Percentiles rank a stretch among this genome's conserved stretches.
Evolutionary conservation across 768 basidiomycete species (phyloP).

Genomic region (Tricholoma furcatifolium): DNA sequence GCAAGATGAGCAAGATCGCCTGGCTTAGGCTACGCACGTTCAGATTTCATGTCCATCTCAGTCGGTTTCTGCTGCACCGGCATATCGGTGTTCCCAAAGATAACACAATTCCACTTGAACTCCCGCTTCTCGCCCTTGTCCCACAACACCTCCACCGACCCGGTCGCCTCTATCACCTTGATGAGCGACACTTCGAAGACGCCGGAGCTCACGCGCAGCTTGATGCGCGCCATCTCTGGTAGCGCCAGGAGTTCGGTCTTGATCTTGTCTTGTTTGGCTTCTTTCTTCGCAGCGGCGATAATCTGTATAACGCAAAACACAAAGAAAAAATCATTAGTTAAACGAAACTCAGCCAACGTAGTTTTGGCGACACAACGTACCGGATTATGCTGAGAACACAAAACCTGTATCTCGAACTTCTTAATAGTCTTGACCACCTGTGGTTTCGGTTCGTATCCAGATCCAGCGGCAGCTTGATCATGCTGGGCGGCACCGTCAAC

Average conservation of each 20-base stretch:
- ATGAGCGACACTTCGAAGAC: constrained; percentile 84
- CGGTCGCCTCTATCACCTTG: constrained; percentile 64
- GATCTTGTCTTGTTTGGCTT: constrained; percentile 72
- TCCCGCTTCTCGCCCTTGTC: constrained; percentile 70
- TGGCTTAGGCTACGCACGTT: too few relatives aligned
- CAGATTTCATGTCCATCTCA: constrained; percentile 46
- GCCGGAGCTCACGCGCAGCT: constrained; percentile 80
- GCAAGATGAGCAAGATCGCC: too few relatives aligned
- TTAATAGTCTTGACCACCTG: constrained; percentile 64
- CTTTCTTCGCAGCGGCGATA: constrained; percentile 71
- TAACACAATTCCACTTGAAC: constrained; percentile 81
- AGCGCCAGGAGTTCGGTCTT: constrained; percentile 68
- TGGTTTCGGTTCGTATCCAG: constrained; percentile 3
- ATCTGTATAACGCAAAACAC: too few relatives aligned
- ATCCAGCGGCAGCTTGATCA: too few relatives aligned
- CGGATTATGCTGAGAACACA: constrained; percentile 90
- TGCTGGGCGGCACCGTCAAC: too few relatives aligned
- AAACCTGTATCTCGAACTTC: constrained; percentile 71
- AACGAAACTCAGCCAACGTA: too few relatives aligned
- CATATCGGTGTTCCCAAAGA: constrained; percentile 72
- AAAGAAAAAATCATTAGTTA: too few relatives aligned
- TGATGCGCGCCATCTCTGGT: constrained; percentile 71
- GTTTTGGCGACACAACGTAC: too few relatives aligned
- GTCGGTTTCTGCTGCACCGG: constrained; percentile 73
- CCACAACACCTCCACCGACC: constrained; percentile 81